Conservation (phyloP, 2,329 filamentous ascomycete species). For the Nemania serpens region DNA sequence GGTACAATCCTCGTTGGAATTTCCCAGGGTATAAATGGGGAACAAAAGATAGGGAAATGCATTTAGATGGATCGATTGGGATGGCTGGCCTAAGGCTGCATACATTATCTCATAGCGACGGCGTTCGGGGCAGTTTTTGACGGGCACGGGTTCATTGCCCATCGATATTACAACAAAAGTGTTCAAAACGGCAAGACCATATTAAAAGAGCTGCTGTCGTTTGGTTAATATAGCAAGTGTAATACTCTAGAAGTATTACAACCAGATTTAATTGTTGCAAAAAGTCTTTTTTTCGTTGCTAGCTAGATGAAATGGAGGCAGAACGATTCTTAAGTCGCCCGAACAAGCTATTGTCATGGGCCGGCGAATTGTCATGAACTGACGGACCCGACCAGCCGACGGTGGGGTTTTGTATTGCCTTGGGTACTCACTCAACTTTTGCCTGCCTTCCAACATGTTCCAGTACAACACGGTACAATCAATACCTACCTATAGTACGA, state of each 20-base stretch:
- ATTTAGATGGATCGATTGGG: background rate
- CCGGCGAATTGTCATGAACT: background rate
- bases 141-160: background rate
- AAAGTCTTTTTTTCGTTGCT: no score
- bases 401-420: constrained; percentile 6
- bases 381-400: background rate
- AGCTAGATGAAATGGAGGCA: no score
- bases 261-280: no score
- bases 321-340: background rate
- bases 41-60: background rate
- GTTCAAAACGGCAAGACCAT: no score
- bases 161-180: no score
- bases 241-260: no score
- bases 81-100: no score
- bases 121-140: constrained; percentile 20
- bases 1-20: background rate
- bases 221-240: no score
- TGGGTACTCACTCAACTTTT: background rate
- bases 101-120: constrained; percentile 26
- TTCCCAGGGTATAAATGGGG: background rate
- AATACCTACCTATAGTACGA: no score
- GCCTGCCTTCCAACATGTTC: no score
- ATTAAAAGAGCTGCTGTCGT: no score
- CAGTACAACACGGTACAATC: background rate
- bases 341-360: background rate